Evolutionary conservation across 495 filamentous ascomycete genomes (phyloP).

Genomic region (Aspergillus nanangensis): DNA sequence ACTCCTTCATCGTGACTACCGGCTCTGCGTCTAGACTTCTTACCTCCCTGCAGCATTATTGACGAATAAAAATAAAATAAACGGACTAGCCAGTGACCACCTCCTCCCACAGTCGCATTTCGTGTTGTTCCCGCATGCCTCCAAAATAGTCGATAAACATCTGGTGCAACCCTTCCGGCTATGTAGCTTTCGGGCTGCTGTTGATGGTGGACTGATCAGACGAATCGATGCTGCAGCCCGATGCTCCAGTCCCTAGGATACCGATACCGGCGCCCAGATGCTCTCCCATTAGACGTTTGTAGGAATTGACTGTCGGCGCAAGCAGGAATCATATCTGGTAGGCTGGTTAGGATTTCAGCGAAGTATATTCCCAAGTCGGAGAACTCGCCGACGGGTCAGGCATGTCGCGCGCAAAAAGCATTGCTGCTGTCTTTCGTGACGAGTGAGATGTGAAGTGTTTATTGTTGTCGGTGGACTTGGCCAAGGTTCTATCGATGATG

Average conservation of each 20-base stretch:
- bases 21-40: slow-evolving; percentile 8
- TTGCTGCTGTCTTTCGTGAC: slow-evolving; percentile 66
- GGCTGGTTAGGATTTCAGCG: slow-evolving; percentile 79
- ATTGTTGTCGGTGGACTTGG: slow-evolving; percentile 86
- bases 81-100: slow-evolving; percentile 89
- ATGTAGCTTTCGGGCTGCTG: slow-evolving; percentile 72
- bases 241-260: slow-evolving; percentile 95
- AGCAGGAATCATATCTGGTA: slow-evolving; percentile 97
- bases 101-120: slow-evolving; percentile 88
- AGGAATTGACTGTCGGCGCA: slow-evolving; percentile 92
- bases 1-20: too few relatives aligned
- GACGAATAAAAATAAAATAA: too few relatives aligned
- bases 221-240: slow-evolving; percentile 89
- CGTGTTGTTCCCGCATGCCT: slow-evolving; percentile 89
- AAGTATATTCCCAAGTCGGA: slow-evolving; percentile 91
- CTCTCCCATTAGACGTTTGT: slow-evolving; percentile 98
- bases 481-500: slow-evolving; percentile 94
- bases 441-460: slow-evolving; percentile 88
- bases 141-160: slow-evolving; percentile 94
- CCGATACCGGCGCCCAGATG: slow-evolving; percentile 97
- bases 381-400: slow-evolving; percentile 68
- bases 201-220: slow-evolving; percentile 85
- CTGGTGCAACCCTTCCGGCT: slow-evolving; percentile 92
- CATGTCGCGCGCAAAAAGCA: slow-evolving; percentile 67
- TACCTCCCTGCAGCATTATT: slow-evolving; percentile 38